phyloP scores from a whole-genome alignment of 2,329 filamentous ascomycete species.

The Penicillium sp. region DNA sequence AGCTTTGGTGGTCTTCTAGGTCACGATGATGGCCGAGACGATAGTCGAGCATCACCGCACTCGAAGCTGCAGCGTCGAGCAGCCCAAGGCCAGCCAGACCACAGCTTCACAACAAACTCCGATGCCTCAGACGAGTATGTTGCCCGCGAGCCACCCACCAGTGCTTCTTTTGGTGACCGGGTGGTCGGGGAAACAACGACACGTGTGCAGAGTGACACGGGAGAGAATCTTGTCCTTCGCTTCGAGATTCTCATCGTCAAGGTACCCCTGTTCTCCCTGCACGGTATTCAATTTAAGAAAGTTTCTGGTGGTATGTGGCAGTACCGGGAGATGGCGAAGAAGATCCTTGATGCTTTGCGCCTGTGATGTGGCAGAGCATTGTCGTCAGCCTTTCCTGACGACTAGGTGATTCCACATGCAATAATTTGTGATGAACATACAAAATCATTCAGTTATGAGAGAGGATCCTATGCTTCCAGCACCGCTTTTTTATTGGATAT shows the following conservation, averaged over 20 bases:
- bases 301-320: constrained; percentile 95
- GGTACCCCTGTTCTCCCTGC: constrained; percentile 82
- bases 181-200: constrained; percentile 83
- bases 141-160: constrained; percentile 33
- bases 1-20: constrained; percentile 70
- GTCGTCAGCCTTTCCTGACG: not conserved
- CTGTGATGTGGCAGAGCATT: constrained; percentile 47
- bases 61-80: constrained; percentile 39
- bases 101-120: constrained; percentile 75
- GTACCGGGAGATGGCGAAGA: constrained; percentile 97
- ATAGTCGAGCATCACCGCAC: constrained; percentile 44
- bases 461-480: too few species aligned
- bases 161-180: constrained; percentile 48
- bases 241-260: constrained; percentile 99
- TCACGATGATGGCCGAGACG: constrained; percentile 62
- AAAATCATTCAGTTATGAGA: not conserved
- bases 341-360: constrained; percentile 79
- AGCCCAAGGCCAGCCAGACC: constrained; percentile 50
- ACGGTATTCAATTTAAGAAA: constrained; percentile 98
- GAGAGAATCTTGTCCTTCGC: constrained; percentile 72
- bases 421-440: constrained; percentile 9
- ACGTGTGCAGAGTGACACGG: constrained; percentile 83
- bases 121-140: constrained; percentile 76
- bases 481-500: too few species aligned
- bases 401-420: not conserved